phyloP scores from a whole-genome alignment of 306 rosid species.

The Lagenaria siceraria region DNA sequence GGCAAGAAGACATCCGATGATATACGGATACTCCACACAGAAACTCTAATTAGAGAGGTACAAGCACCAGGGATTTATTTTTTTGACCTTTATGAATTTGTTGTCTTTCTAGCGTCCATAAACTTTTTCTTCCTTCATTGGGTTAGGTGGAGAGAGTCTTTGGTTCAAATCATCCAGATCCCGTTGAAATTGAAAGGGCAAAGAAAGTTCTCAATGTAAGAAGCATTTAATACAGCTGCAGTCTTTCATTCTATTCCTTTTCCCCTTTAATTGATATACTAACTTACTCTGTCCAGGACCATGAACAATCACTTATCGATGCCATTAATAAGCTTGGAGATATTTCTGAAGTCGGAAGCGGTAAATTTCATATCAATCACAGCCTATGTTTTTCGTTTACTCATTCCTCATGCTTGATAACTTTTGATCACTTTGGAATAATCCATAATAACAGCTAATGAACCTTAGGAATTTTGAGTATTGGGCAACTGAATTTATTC shows the following conservation, averaged over 20 bases:
- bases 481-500: neutral
- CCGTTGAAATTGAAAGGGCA: constrained; percentile 67
- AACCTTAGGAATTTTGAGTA: neutral
- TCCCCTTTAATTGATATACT: neutral
- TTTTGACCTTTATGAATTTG: neutral
- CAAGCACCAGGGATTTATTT: neutral
- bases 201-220: constrained; percentile 73
- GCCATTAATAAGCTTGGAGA: constrained; percentile 68
- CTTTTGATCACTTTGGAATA: neutral
- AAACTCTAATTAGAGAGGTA: constrained; percentile 74
- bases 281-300: constrained; percentile 46
- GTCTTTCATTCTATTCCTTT: neutral
- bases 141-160: constrained; percentile 84
- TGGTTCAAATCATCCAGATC: constrained; percentile 69
- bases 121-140: neutral
- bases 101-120: neutral
- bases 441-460: neutral
- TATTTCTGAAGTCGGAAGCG: constrained; percentile 78
- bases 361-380: constrained; percentile 25
- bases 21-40: constrained; percentile 73
- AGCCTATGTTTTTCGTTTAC: neutral
- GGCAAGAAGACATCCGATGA: constrained; percentile 63
- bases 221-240: neutral
- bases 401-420: neutral
- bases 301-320: constrained; percentile 78